Evolutionary conservation across 805 yeast species (phyloP).

Genomic region (Metschnikowia lochheadii): DNA sequence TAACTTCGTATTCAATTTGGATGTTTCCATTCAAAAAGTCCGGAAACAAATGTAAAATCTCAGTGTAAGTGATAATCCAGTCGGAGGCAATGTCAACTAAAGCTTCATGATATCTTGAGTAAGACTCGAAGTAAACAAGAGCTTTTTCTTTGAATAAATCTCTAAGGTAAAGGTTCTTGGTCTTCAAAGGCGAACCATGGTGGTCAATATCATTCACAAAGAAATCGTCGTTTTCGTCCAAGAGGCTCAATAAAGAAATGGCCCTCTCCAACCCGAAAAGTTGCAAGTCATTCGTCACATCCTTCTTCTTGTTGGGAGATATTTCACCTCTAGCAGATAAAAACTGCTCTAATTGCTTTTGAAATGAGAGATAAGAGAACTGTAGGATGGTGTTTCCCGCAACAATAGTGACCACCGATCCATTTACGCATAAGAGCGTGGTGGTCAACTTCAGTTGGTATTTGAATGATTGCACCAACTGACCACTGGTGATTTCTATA

Average conservation of each 20-base stretch:
- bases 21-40: slow-evolving; percentile 31
- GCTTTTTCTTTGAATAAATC: slow-evolving; percentile 34
- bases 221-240: slow-evolving; percentile 23
- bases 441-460: slow-evolving; percentile 29
- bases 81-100: slow-evolving; percentile 38
- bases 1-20: slow-evolving; percentile 7
- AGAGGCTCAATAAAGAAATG: slow-evolving; percentile 26
- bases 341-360: slow-evolving; percentile 37
- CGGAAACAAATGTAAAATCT: slow-evolving; percentile 35
- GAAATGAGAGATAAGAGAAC: slow-evolving; percentile 25
- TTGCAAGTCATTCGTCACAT: slow-evolving; percentile 27
- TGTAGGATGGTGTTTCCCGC: slow-evolving; percentile 30
- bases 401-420: slow-evolving; percentile 16
- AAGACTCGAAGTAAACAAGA: slow-evolving; percentile 28
- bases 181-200: slow-evolving; percentile 19
- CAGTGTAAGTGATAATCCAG: slow-evolving; percentile 36
- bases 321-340: slow-evolving; percentile 20
- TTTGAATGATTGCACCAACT: slow-evolving; percentile 29
- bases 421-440: slow-evolving; percentile 17
- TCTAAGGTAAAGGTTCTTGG: slow-evolving; percentile 32
- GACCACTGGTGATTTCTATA: slow-evolving; percentile 33
- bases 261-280: slow-evolving; percentile 33
- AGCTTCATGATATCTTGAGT: slow-evolving; percentile 35
- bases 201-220: slow-evolving; percentile 17
- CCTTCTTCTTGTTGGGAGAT: slow-evolving; percentile 14